A percentile compares a stretch with the other conserved stretches of the same genome.
Evolutionary conservation across 1,284 basidiomycete genomes (phyloP).

Genomic region (Grifola frondosa): DNA sequence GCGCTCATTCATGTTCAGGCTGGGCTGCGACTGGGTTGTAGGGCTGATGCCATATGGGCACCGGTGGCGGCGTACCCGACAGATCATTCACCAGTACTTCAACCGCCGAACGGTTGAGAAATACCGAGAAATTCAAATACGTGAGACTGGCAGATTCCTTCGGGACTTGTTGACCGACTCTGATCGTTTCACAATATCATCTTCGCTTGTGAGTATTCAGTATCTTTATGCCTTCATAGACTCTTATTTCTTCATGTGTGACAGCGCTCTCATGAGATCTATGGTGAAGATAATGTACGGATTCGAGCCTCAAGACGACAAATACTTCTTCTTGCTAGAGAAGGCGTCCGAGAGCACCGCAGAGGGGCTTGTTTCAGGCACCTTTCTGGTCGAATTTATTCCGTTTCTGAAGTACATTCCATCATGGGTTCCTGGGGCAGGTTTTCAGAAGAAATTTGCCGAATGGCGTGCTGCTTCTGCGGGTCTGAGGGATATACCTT

Average conservation of each 20-base stretch:
- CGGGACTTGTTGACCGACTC: not conserved
- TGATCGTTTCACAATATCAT: not conserved
- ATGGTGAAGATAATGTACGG: slow-evolving; percentile 17
- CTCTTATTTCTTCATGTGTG: not conserved
- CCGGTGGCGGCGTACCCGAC: slow-evolving; percentile 5
- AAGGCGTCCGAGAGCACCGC: slow-evolving; percentile 3
- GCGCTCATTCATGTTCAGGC: not conserved
- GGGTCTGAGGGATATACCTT: not conserved
- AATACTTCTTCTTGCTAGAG: slow-evolving; percentile 8
- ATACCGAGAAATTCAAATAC: not conserved
- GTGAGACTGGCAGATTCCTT: not conserved
- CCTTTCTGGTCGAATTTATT: slow-evolving; percentile 8
- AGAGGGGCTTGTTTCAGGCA: not conserved
- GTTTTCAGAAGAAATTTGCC: slow-evolving; percentile 6
- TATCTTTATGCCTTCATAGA: too few species aligned
- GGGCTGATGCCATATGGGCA: slow-evolving; percentile 8
- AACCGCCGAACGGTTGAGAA: not conserved
- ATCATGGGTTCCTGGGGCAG: slow-evolving; percentile 11
- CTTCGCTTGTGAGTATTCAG: slow-evolving; percentile 1
- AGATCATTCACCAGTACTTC: slow-evolving; percentile 12
- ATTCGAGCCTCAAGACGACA: slow-evolving; percentile 7
- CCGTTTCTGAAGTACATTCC: slow-evolving; percentile 14
- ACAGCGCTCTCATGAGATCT: not conserved
- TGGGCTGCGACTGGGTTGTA: slow-evolving; percentile 4
- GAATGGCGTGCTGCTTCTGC: slow-evolving; percentile 4